phyloP scores from a whole-genome alignment of 129 eudicot species.

The Arctium minus region DNA sequence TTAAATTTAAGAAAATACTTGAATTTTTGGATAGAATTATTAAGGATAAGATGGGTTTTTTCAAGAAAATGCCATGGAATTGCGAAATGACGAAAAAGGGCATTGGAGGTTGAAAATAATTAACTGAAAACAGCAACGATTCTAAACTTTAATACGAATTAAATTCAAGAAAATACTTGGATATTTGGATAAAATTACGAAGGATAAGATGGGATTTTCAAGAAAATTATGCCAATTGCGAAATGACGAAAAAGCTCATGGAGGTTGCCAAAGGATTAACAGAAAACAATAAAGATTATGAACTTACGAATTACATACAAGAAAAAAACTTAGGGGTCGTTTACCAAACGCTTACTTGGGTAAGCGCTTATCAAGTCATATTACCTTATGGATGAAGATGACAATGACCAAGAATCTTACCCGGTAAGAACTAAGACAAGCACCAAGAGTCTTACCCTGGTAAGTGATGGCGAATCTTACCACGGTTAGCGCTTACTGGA shows the following conservation, averaged over 20 bases:
- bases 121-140: background rate
- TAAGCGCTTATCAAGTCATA: no score
- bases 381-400: no score
- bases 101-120: background rate
- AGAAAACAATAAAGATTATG: background rate
- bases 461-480: no score
- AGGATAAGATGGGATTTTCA: background rate
- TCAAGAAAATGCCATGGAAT: background rate
- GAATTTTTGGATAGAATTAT: background rate
- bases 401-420: no score
- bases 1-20: background rate
- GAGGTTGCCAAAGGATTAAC: background rate
- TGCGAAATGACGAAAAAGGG: background rate
- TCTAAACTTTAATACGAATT: background rate
- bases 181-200: conserved; percentile 10
- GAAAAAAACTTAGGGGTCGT: background rate
- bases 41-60: background rate
- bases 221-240: background rate
- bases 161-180: background rate
- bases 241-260: background rate
- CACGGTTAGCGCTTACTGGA: no score
- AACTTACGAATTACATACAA: background rate
- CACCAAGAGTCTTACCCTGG: no score
- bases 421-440: no score
- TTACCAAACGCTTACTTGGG: no score